Base-by-base conservation (phyloP, 2,329 filamentous ascomycete species). In the Microdochium paspali region DNA sequence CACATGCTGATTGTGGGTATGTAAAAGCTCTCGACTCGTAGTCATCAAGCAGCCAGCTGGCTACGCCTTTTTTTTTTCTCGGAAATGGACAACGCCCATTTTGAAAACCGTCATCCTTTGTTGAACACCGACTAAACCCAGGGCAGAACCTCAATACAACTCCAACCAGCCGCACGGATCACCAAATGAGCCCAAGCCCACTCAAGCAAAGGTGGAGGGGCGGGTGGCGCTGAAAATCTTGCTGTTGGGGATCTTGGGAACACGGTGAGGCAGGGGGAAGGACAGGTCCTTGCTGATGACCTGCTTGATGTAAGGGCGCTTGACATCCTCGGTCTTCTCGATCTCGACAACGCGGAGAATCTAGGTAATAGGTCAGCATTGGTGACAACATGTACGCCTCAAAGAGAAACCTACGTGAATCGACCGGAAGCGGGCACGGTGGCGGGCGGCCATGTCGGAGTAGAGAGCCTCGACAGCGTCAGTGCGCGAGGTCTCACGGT, bases 231-330 rank as follows among this genome's bases (percentile, higher is more conserved):
- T 82, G 80, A 95, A 98, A 71, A 97, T 69, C 83, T 95, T 95
- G 80, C 85, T 87, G 79, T 77, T 82, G 70, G 72, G 74, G 73
- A 80, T 79, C 77, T 90, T 90, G 77, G 84, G 79, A 67, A 90
- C 76, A 67, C 94, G 93, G 83, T 98, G 93, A 70, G 93, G 93
- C 61, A 98, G 88, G 71, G 93, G 93, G 88, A 98, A 98, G 75
- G 86, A 88, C 73, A 98, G 87, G 74, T 82, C 71, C 86, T 97
- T 97, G 74, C 80, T 76, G 70, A 95, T 76, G 72, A 98, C 88
- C 79, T 98, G 93, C 82, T 90, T 94, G 81, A 98, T 95, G 85
- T 98, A 98, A 60, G 93, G 91, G 72, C 93, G 89, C 80, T 91
- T 93, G 79, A 98, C 78, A 69, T 93, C 89, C 61, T 90, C 88